Percentiles rank a stretch among this genome's conserved stretches.
Conservation (phyloP, 2,329 filamentous ascomycete species). For the Calonectria pseudoturangicola region DNA sequence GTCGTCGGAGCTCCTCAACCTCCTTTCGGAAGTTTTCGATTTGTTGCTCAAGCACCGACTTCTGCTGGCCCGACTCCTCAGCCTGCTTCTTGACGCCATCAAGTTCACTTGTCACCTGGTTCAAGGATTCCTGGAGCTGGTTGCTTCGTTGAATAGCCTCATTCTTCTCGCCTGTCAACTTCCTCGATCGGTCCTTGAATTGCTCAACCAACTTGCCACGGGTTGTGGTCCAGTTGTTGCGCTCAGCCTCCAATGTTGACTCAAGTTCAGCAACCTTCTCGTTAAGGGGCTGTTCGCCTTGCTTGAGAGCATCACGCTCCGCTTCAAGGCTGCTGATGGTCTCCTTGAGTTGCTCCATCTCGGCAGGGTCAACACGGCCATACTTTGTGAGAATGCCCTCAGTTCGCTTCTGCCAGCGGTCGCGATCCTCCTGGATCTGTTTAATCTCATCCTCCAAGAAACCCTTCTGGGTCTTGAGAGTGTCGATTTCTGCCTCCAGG, state of each 20-base stretch:
- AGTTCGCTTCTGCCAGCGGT: conserved; percentile 96
- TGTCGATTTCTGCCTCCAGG: conserved; percentile 85
- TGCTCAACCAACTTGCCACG: conserved; percentile 75
- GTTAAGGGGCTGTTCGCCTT: conserved; percentile 70
- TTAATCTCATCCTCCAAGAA: conserved; percentile 92
- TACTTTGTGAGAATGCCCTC: conserved; percentile 98
- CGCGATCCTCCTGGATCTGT: conserved; percentile 91
- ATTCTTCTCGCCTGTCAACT: conserved; percentile 72
- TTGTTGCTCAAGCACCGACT: conserved; percentile 64
- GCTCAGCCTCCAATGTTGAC: conserved; percentile 71
- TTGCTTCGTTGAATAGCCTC: conserved; percentile 72
- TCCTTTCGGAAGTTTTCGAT: conserved; percentile 66
- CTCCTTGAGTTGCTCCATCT: conserved; percentile 91
- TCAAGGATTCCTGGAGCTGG: conserved; percentile 70
- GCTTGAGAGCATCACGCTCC: conserved; percentile 76
- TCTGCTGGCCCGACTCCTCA: conserved; percentile 58
- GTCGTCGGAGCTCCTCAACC: conserved; percentile 61
- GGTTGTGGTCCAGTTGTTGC: conserved; percentile 71
- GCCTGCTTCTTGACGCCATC: conserved; percentile 65
- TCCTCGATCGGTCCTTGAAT: conserved; percentile 76
- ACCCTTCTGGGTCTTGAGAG: conserved; percentile 87
- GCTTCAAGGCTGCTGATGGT: conserved; percentile 79
- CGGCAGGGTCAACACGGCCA: conserved; percentile 93
- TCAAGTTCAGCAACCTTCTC: conserved; percentile 72
- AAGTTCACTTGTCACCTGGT: conserved; percentile 72